Evolutionary conservation across 345 rosid genomes (phyloP), one percentile per base, ranked within the genome.

Genomic region (Pugionium cornutum): DNA sequence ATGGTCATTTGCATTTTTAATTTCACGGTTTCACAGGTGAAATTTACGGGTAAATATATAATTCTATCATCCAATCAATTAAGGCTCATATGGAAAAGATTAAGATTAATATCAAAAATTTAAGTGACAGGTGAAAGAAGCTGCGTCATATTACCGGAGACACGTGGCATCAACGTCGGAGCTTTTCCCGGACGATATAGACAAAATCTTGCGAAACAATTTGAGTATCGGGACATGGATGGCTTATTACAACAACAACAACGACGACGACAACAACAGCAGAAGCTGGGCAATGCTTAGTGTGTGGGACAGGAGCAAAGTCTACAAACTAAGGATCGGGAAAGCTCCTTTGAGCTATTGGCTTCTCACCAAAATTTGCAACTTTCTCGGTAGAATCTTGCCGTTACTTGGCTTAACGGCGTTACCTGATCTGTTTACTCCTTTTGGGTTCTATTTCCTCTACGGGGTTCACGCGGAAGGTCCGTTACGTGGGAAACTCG

Each of bases 221-320:
- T 72, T 85, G 26, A 87, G 83, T 54, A 58, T 87, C n/a, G 97
- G 97, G 28, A 89, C 97, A n/a, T 89, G 91, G 89, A 75, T 82
- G 67, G 89, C 92, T 41, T 81, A 76, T 59, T 60, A 62, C 70
- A 83, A 76, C 4, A 74, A 76, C 4, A 74, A 18, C 18, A 18
- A 18, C 18, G 18, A 68, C 3, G 54, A 49, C 9, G 67, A 36
- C 3, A 62, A 66, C 43, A 45, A 32, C 37, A 56, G 53, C 30
- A 68, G 39, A 43, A 79, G 75, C 58, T 89, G 95, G 97, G 97
- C 97, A 34, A 78, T 85, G 83, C 65, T 89, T 30, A 89, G 97
- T 63, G 97, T 85, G 9, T 89, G 95, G 97, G 82, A 87, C 63
- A 87, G 83, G 49, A 83, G 87, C 26, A 85, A 85, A 44, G 56